Base-by-base conservation (phyloP, 2,329 filamentous ascomycete genomes). In the Coleophoma crateriformis region DNA sequence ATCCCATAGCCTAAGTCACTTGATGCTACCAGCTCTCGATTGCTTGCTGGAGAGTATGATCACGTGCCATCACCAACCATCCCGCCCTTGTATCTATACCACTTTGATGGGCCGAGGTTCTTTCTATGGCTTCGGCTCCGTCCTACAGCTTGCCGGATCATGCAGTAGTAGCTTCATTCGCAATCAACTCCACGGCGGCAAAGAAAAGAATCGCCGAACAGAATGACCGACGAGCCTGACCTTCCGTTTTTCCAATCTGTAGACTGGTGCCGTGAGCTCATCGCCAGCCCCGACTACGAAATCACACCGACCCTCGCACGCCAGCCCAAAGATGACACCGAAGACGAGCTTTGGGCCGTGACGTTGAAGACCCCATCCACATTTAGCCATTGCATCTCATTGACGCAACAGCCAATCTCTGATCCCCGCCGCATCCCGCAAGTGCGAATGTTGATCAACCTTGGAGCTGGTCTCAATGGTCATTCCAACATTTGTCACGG, bases 401-500 rank as follows among this genome's bases (percentile, higher is more conserved):
- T 75, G 53, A 74, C 74, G 60, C 55, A 64, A 10, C 63, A 61
- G 7, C 67, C 70, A 3, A n/a, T 52, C 15, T 43, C 65, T 49
- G 35, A 40, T n/a, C 17, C 35, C 2, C 6, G 46, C 1, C 50
- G n/a, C 13, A 57, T 58, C 42, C 15, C 38, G 2, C 51, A 58
- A 47, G 45, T 59, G 1, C 44, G 49, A 33, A 57, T 45, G n/a
- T 34, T 59, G 4, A 34, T 59, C n/a, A 55, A 62, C 12, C 65
- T 84, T 1, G 80, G 77, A 1, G 58, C 67, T 11, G 74, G 72
- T 15, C 55, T 84, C 49, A 78, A 79, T 54, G 81, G 81, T 2
- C 75, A 76, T 55, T 65, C 75, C 2, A 63, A 68, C 3, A 68
- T 79, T 7, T 66, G 71, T 10, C 82, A 85, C 60, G 81, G 82